Percentiles rank a stretch among this genome's conserved stretches.
Evolutionary conservation across 495 filamentous ascomycete genomes (phyloP).

Genomic region (Talaromyces trachyspermus): DNA sequence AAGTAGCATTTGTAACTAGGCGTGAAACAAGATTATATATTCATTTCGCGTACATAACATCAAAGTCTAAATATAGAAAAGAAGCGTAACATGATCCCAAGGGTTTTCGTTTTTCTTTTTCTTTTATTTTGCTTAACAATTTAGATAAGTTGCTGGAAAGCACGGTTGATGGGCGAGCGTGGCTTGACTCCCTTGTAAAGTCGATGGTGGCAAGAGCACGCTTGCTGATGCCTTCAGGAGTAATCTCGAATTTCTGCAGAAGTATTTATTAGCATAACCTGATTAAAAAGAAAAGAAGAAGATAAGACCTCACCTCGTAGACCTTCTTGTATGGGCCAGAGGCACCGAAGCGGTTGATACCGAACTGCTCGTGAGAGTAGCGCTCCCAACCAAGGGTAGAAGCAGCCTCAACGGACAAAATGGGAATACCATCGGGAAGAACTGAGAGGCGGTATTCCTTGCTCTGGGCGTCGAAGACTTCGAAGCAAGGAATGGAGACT

Average conservation of each 20-base stretch:
- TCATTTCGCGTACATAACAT: conserved; percentile 7
- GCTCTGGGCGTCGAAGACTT: conserved; percentile 89
- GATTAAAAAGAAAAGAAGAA: conserved; percentile 6
- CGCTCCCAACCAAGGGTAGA: conserved; percentile 93
- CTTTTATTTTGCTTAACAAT: background rate
- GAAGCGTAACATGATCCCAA: background rate
- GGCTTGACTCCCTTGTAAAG: conserved; percentile 91
- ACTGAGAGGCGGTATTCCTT: conserved; percentile 91
- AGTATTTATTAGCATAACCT: conserved; percentile 7
- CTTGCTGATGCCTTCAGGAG: conserved; percentile 90
- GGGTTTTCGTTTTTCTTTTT: too few species aligned
- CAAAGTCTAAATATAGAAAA: conserved; percentile 5
- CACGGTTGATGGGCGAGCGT: conserved; percentile 92
- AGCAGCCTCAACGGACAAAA: conserved; percentile 90
- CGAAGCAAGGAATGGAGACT: conserved; percentile 93
- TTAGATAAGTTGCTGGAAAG: conserved; percentile 45
- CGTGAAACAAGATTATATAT: background rate
- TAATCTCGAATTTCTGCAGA: conserved; percentile 94
- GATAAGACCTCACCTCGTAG: conserved; percentile 63
- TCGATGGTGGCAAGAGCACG: conserved; percentile 83
- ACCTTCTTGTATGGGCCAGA: conserved; percentile 96
- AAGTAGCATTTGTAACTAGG: too few species aligned
- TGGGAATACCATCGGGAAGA: conserved; percentile 89
- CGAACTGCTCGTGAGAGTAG: conserved; percentile 98
- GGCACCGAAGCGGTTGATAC: conserved; percentile 96